Base-by-base conservation (phyloP, 257 asterid genomes). In the Cordia subcordata region DNA sequence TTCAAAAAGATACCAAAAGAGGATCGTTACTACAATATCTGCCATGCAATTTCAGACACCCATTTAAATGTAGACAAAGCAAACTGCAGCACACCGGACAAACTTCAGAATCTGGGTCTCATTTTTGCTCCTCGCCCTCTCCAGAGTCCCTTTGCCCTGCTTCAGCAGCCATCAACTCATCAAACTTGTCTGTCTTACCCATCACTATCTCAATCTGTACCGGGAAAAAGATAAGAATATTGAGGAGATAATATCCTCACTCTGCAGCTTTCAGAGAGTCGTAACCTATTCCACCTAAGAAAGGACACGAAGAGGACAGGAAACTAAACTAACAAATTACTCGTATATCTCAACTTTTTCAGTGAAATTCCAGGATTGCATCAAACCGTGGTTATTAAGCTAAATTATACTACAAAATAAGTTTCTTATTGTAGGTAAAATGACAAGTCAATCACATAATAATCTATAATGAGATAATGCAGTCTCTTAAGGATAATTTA, bases 141-240 rank as follows among this genome's bases (percentile, higher is more conserved):
- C 63, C 85, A 49, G 20, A 55, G 20, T 74, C 77, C 61, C 74
- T 59, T 57, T 70, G 73, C 53, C 71, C 86, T 20, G 81, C 83
- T 64, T 85, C 86, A 38, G 76, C 82, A 15, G 89, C 89, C 85
- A 85, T 77, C 60, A 85, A 58, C 55, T 78, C 90, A 38, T 82
- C 87, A 38, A 78, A 80, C 40, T 72, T 59, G 23, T 69, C 80
- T 0, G 90, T 75, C 62, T 82, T 82, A 17, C 81, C 87, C 57
- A 82, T 56, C 58, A 70, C 49, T 47, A 85, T 63, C 68, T 85
- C 94, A 68, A 82, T 82, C 90, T 85, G 57, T 73, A 70, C 42
- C 47, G 60, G 21, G 9, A 45, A 22, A 52, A 60, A 19, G 21
- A 39, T 22, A 54, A 19, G 20, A 53, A 53, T 32, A 16, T 18